A percentile compares a stretch with the other conserved stretches of the same genome.
Conservation (phyloP, 768 basidiomycete species). For the Leccinum aurantiacum region DNA sequence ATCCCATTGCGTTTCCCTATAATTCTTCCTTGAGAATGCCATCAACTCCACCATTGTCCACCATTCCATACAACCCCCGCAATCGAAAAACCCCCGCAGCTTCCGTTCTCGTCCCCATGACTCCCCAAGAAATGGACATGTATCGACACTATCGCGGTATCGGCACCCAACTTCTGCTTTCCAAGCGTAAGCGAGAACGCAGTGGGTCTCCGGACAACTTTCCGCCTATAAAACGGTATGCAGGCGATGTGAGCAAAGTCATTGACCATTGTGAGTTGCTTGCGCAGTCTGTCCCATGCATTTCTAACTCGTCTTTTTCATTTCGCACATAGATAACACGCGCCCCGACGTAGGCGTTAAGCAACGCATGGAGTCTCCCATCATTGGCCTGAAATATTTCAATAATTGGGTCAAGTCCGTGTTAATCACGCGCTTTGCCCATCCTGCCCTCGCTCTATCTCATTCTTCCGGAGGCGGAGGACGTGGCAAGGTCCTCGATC, state of each 20-base stretch:
- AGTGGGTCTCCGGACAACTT: conserved; percentile 39
- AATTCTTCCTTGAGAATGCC: conserved; percentile 36
- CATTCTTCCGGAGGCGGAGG: conserved; percentile 30
- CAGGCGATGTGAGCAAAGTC: conserved; percentile 72
- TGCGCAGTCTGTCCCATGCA: conserved; percentile 1
- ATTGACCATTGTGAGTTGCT: conserved; percentile 72
- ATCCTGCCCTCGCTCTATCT: conserved; percentile 58
- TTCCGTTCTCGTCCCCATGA: conserved; percentile 64
- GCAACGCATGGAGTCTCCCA: conserved; percentile 85
- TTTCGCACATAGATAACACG: conserved; percentile 67
- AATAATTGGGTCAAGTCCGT: conserved; percentile 99
- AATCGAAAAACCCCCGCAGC: conserved; percentile 59
- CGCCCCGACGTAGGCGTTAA: conserved; percentile 89
- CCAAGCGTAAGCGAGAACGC: conserved; percentile 53
- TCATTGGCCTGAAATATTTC: conserved; percentile 95
- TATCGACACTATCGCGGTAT: conserved; percentile 58
- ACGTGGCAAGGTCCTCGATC: conserved; percentile 83
- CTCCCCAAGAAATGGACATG: conserved; percentile 58
- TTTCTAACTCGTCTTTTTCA: conserved; percentile 7
- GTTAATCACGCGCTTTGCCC: conserved; percentile 86
- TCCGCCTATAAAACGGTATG: conserved; percentile 50
- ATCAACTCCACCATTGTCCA: conserved; percentile 29
- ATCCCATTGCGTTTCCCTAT: conserved; percentile 26
- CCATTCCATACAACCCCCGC: conserved; percentile 64
- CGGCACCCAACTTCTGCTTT: conserved; percentile 49